These are phyloP conservation scores for Theobroma cacao DNA, from an alignment of 345 rosid genomes.

Conservation along the genomic window DNA sequence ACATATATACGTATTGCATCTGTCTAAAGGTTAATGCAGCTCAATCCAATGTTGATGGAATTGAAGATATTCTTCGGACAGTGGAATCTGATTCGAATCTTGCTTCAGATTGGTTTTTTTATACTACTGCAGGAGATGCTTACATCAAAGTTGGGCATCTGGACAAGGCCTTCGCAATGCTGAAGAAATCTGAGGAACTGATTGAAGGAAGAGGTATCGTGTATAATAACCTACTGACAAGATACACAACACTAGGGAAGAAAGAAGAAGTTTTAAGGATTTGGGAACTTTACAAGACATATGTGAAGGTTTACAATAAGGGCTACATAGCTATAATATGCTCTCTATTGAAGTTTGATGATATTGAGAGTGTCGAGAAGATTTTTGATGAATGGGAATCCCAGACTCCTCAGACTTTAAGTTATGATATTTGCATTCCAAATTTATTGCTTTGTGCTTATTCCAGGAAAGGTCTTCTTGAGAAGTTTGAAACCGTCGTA, in stretches of 20 bases:
- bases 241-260: conserved; percentile 31
- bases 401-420: background rate
- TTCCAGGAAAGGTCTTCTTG: conserved; percentile 26
- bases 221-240: conserved; percentile 26
- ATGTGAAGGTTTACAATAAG: conserved; percentile 7
- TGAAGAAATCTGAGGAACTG: conserved; percentile 47
- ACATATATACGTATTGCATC: conserved; percentile 36
- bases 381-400: conserved; percentile 44
- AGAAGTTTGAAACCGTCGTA: conserved; percentile 30
- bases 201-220: background rate
- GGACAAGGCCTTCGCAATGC: conserved; percentile 41
- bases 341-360: conserved; percentile 38
- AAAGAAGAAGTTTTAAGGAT: conserved; percentile 41
- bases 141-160: conserved; percentile 43
- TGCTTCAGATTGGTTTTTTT: conserved; percentile 35
- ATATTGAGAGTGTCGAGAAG: conserved; percentile 39
- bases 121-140: conserved; percentile 38
- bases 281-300: conserved; percentile 37
- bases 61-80: conserved; percentile 45
- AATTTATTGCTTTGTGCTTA: conserved; percentile 32
- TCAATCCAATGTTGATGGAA: conserved; percentile 38
- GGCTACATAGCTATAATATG: conserved; percentile 22
- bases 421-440: conserved; percentile 20
- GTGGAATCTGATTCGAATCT: conserved; percentile 41
- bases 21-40: conserved; percentile 49